Evolutionary conservation across 176 grass and related monocot species (phyloP).

Genomic region (barley (Hordeum vulgare)): DNA sequence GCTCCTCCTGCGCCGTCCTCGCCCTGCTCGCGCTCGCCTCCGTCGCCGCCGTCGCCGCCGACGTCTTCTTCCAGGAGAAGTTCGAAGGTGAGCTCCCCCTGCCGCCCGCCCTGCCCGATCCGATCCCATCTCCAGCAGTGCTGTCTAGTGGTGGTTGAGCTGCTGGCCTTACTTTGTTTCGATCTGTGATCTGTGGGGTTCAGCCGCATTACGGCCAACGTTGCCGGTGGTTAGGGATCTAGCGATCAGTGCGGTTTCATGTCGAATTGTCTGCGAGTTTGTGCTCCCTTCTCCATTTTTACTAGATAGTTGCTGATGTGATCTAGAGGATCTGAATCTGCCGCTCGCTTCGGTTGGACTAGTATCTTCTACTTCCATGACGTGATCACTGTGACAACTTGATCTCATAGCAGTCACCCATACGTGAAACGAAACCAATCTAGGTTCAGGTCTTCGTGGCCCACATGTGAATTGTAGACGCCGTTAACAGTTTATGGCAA

Average conservation of each 20-base stretch:
- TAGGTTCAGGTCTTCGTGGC: neutral
- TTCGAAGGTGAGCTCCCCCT: constrained; percentile 60
- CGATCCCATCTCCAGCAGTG: neutral
- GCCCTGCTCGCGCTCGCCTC: constrained; percentile 47
- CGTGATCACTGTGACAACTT: neutral
- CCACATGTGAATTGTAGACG: neutral
- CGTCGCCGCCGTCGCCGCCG: constrained; percentile 28
- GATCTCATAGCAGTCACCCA: neutral
- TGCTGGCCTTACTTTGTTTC: neutral
- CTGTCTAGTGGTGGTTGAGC: neutral
- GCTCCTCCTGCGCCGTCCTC: constrained; percentile 12
- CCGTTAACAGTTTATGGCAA: neutral
- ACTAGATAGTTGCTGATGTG: neutral
- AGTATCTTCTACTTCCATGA: neutral
- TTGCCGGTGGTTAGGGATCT: neutral
- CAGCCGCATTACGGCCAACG: neutral
- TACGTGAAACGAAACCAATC: neutral
- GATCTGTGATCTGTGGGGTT: constrained; percentile 8
- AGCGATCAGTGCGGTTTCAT: too few species aligned
- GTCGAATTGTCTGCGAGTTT: neutral
- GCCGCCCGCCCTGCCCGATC: neutral
- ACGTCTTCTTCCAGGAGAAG: constrained; percentile 95
- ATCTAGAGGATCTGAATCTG: neutral
- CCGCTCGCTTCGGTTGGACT: neutral
- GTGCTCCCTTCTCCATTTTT: neutral